Conservation (phyloP, 306 rosid genomes). For the Neltuma alba region DNA sequence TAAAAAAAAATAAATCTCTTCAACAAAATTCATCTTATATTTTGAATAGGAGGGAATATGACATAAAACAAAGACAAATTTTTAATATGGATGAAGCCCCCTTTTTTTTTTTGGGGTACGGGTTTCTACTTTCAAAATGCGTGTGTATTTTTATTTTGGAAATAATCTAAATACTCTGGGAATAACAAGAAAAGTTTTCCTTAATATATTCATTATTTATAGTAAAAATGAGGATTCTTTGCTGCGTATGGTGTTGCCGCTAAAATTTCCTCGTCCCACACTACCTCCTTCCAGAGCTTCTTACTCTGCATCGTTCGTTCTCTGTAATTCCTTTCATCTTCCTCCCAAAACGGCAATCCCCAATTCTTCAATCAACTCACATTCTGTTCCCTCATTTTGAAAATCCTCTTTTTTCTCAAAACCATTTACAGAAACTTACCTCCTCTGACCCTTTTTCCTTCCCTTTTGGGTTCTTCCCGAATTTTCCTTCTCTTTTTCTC, state of each 20-base stretch:
- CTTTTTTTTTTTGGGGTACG: no score
- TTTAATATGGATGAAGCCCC: not conserved
- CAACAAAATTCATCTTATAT: no score
- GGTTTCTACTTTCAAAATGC: no score
- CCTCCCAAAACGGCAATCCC: constrained; percentile 35
- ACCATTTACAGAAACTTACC: constrained; percentile 6
- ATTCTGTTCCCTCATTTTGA: constrained; percentile 19
- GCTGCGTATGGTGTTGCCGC: not conserved
- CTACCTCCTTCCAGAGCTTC: constrained; percentile 34
- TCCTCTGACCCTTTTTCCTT: not conserved
- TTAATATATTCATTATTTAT: constrained; percentile 29
- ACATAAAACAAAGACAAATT: not conserved
- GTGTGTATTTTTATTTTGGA: no score
- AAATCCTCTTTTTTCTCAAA: constrained; percentile 20
- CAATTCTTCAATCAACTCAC: constrained; percentile 9
- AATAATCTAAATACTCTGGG: no score
- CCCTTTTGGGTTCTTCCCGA: not conserved
- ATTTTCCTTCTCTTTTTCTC: not conserved
- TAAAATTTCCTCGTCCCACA: constrained; percentile 19
- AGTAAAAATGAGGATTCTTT: constrained; percentile 32
- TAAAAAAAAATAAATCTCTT: no score
- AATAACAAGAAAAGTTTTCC: no score
- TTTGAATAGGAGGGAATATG: no score
- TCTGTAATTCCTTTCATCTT: constrained; percentile 13
- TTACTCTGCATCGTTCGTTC: constrained; percentile 50